These are phyloP conservation scores for Cytospora paraplurivora DNA, from an alignment of 2,329 filamentous ascomycete genomes.

Conservation along the genomic window DNA sequence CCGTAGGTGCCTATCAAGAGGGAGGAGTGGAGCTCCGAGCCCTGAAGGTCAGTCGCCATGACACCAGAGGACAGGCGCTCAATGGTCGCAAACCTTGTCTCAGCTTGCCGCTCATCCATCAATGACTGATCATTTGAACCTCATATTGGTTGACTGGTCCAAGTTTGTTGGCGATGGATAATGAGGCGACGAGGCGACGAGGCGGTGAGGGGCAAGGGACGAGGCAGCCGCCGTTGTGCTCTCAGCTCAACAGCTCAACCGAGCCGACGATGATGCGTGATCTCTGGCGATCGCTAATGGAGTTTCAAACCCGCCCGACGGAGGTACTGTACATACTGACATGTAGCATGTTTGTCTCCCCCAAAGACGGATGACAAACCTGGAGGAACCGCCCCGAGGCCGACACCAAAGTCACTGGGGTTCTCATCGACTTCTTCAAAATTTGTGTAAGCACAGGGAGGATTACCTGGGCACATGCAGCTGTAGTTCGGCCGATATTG, in stretches of 20 bases:
- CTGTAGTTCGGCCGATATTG: background rate
- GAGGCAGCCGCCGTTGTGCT: background rate
- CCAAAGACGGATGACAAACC: background rate
- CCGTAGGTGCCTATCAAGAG: constrained; percentile 10
- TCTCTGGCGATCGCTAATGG: background rate
- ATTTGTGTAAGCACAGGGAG: background rate
- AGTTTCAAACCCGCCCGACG: background rate
- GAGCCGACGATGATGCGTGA: background rate
- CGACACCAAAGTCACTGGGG: background rate
- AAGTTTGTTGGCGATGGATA: background rate
- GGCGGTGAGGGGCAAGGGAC: background rate
- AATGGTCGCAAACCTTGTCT: constrained; percentile 25
- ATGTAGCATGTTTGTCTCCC: background rate
- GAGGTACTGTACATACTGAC: background rate
- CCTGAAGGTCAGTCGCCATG: constrained; percentile 6
- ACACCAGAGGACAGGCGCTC: constrained; percentile 11
- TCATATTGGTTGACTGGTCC: background rate
- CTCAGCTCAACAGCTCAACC: constrained; percentile 1
- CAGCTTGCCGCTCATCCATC: constrained; percentile 27
- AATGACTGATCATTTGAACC: constrained; percentile 12
- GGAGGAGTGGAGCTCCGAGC: constrained; percentile 15
- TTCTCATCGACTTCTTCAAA: background rate
- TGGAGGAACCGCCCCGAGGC: background rate
- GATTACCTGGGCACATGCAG: background rate
- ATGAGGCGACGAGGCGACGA: background rate